Conservation (phyloP, 2,329 filamentous ascomycete species). For the Penicillium sp. region DNA sequence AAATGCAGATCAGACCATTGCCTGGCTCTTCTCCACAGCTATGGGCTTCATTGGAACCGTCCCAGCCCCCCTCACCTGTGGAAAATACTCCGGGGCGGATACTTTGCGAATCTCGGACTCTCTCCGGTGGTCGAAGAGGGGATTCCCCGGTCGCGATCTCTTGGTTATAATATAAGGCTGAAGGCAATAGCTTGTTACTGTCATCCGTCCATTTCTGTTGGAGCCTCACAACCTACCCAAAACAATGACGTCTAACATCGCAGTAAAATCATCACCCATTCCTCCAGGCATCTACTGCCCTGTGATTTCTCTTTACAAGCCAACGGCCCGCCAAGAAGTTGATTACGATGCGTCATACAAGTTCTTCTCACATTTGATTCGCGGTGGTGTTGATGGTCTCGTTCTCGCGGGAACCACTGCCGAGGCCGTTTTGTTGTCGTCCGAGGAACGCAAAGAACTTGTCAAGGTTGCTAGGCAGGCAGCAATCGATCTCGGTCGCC, state of each 20-base stretch:
- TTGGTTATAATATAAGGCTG: constrained; percentile 1
- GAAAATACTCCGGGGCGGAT: constrained; percentile 19
- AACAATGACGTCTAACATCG: constrained; percentile 31
- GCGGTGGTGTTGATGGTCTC: constrained; percentile 47
- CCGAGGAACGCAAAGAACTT: constrained; percentile 38
- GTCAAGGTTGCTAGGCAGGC: constrained; percentile 26
- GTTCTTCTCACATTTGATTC: constrained; percentile 46
- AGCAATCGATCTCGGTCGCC: constrained; percentile 35
- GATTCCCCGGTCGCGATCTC: not conserved
- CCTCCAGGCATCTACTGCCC: constrained; percentile 52
- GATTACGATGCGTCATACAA: constrained; percentile 50
- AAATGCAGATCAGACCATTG: constrained; percentile 4
- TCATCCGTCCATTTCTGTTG: not conserved
- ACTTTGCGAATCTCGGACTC: constrained; percentile 11
- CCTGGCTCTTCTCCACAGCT: constrained; percentile 9
- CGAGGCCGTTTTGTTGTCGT: constrained; percentile 47
- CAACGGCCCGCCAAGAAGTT: constrained; percentile 43
- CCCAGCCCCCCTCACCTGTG: constrained; percentile 12
- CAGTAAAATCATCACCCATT: constrained; percentile 41
- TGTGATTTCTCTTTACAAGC: constrained; percentile 51
- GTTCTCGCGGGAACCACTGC: constrained; percentile 53
- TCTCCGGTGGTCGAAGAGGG: constrained; percentile 3
- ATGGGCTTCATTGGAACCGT: constrained; percentile 11
- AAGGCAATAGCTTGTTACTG: not conserved
- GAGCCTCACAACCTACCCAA: not conserved